These are phyloP conservation scores for Lentithecium fluviatile DNA, from an alignment of 495 filamentous ascomycete genomes.

Conservation along the genomic window DNA sequence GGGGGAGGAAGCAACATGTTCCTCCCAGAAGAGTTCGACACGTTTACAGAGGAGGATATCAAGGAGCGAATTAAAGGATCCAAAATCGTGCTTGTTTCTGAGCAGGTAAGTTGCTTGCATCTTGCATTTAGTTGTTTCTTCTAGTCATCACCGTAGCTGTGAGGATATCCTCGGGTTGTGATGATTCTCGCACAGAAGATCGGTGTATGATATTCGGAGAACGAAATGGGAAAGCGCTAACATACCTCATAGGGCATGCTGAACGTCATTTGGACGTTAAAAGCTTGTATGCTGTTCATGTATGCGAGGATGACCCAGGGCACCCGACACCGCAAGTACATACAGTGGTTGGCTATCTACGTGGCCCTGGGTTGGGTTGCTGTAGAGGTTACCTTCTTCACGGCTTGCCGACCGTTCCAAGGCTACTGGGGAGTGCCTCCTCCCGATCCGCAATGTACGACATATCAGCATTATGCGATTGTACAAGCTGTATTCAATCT, in stretches of 20 bases:
- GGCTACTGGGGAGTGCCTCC: constrained; percentile 41
- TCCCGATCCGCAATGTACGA: constrained; percentile 36
- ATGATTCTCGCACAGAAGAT: not conserved
- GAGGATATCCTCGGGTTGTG: not conserved
- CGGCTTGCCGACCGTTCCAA: constrained; percentile 34
- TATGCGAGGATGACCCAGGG: constrained; percentile 40
- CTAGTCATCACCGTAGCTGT: too few relatives aligned
- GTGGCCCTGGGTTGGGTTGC: constrained; percentile 36
- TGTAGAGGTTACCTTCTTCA: constrained; percentile 37
- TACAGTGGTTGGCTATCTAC: constrained; percentile 32
- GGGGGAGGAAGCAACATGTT: constrained; percentile 59
- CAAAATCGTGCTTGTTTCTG: constrained; percentile 59
- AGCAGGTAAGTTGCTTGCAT: constrained; percentile 41
- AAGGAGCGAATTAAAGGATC: constrained; percentile 51
- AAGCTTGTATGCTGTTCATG: constrained; percentile 57
- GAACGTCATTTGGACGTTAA: constrained; percentile 52
- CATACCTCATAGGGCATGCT: constrained; percentile 46
- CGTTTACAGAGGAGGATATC: constrained; percentile 46
- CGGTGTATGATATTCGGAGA: not conserved
- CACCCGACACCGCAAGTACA: constrained; percentile 15
- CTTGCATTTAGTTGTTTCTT: too few relatives aligned
- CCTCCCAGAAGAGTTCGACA: constrained; percentile 44
- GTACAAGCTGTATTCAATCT: constrained; percentile 35
- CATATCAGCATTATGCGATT: constrained; percentile 31
- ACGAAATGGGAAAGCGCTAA: too few relatives aligned